Base-by-base conservation (phyloP, 108 stramenopile genomes). In the Cyclostephanos invisitatus region DNA sequence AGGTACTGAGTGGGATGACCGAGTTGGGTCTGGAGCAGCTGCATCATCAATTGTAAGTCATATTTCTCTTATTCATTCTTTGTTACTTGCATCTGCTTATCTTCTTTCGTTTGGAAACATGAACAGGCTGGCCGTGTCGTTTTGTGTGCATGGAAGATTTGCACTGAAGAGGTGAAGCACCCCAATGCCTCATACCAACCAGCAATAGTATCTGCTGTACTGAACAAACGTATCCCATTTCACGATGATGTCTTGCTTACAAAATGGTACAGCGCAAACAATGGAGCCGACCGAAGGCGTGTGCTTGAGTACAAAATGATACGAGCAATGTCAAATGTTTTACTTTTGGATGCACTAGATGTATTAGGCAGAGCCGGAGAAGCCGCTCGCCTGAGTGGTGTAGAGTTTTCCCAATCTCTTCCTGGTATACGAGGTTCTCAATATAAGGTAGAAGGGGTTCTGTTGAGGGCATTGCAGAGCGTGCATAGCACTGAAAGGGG, bases 361-460 rank as follows among this genome's bases (percentile, higher is more conserved):
- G 82, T 96, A 25, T 73, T 96, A 58, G 95, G 95, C 29, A 76
- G 95, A 49, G 92, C 95, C 17, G 95, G 95, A n/a, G 95, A 96
- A 83, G 92, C 92, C 54, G 92, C 95, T 38, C 68, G 92, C n/a
- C 79, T 96, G 24, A 91, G 91, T 75, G 89, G 91, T 12, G 95
- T 96, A 21, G 95, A 96, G 55, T 93, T 96, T 61, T 90, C 88
- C 9, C 92, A 96, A 64, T 86, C 84, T 46, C 85, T 92, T 21
- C 94, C 94, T 27, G 94, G 91, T 7, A 96, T 93, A 36, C 78
- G 91, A 50, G 94, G 91, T 5, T 80, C 77, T 7, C 91, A 92
- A 62, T 94, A 94, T 78, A 87, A 85, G 54, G 94, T 96, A 15
- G 94, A 96, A 72, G 95, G 95, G 21, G 90, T 91, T 14, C 66